Evolutionary conservation across 805 yeast species (phyloP), one percentile per base, ranked within the genome.

Genomic region (Sugiyamaella americana): DNA sequence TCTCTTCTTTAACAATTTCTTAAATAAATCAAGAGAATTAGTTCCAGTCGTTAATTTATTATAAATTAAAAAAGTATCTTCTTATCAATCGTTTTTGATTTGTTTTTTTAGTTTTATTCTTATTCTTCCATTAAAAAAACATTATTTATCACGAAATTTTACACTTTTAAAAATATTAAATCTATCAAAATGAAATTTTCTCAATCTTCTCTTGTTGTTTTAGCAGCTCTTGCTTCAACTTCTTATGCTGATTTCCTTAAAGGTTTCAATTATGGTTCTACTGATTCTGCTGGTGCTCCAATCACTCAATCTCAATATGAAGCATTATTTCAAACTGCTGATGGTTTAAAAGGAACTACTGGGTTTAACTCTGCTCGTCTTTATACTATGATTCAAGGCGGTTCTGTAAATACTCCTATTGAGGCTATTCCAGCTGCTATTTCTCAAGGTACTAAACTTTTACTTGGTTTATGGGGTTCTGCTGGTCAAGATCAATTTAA

Each of bases 211-310:
- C 8, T 26, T 26, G 32, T 26, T 13, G 32, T 8, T 13, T 37
- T 37, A 6, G 46, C 46, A 4, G 41, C 49, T 21, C 35, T 48
- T n/a, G 41, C 22, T 18, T 35, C 37, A 16, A 35, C 37, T 35
- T 18, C 37, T 35, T 35, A 51, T 19, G 51, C 53, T 17, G 46
- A 44, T 17, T 43, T 50, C 16, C 4, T 36, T 44, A 43, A 46
- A 47, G 57, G 57, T 19, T 53, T 53, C 52, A 53, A 53, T 51
- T 53, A 53, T 44, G 57, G 55, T 20, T 49, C 57, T 44, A 47
- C 50, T 32, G 51, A 50, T 43, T 29, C 44, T 29, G 41, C 51
- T 4, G 53, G 53, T 8, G 39, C 50, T 20, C 48, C 49, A n/a
- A 32, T 29, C 35, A 39, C 36, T 8, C 55, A 53, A 50, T n/a